Evolutionary conservation across 1,139 yeast genomes (phyloP).

Genomic region (Blastobotrys illinoisensis): DNA sequence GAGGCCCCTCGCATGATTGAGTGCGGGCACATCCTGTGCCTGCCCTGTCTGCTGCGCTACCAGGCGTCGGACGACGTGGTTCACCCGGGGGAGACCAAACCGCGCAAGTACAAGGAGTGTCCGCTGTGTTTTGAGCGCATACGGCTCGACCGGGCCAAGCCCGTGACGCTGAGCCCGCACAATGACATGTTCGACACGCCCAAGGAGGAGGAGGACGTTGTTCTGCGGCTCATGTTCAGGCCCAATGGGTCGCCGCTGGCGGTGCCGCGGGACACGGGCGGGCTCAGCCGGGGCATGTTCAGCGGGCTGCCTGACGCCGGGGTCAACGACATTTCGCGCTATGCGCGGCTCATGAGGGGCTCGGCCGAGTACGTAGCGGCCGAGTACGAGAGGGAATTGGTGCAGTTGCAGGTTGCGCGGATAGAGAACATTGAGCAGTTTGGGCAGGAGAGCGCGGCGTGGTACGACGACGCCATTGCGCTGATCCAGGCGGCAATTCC

Average conservation of each 20-base stretch:
- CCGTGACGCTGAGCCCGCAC: conserved; percentile 54
- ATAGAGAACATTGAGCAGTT: conserved; percentile 55
- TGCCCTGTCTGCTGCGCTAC: conserved; percentile 70
- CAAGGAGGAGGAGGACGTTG: conserved; percentile 51
- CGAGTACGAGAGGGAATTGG: conserved; percentile 55
- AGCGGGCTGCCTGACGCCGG: conserved; percentile 16
- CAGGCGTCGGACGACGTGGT: conserved; percentile 50
- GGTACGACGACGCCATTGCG: conserved; percentile 50
- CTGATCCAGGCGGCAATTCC: conserved; percentile 40
- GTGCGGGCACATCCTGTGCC: conserved; percentile 91
- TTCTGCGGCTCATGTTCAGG: conserved; percentile 66
- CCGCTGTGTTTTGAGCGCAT: conserved; percentile 78
- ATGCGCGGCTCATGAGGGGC: conserved; percentile 61
- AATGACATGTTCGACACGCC: conserved; percentile 62
- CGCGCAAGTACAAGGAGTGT: conserved; percentile 62
- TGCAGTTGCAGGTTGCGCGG: conserved; percentile 42
- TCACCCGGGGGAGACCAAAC: conserved; percentile 18
- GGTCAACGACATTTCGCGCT: conserved; percentile 24
- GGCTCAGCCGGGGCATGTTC: conserved; percentile 7
- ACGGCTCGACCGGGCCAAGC: conserved; percentile 53
- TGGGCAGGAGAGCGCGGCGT: conserved; percentile 51
- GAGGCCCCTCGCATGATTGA: conserved; percentile 91
- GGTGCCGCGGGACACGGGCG: conserved; percentile 44
- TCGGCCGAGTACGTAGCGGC: conserved; percentile 47
- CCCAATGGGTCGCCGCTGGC: conserved; percentile 57